Percentiles rank a stretch among this genome's conserved stretches.
Evolutionary conservation across 345 rosid genomes (phyloP).

Genomic region (Mangifera indica): DNA sequence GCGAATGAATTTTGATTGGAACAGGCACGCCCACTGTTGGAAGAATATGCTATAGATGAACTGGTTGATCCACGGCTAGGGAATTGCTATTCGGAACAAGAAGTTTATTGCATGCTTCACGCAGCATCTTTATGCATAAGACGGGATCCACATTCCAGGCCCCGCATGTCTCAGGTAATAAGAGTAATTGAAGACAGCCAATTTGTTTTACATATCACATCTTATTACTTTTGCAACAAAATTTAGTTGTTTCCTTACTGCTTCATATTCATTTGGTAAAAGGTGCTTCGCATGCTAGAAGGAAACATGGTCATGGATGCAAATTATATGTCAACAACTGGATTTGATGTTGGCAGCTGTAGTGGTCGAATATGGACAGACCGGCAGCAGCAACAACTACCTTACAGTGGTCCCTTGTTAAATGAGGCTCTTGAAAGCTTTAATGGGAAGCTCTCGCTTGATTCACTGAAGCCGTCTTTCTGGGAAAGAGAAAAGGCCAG

Average conservation of each 20-base stretch:
- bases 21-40: slow-evolving; percentile 93
- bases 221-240: neutral
- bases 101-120: slow-evolving; percentile 92
- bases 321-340: slow-evolving; percentile 65
- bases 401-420: slow-evolving; percentile 44
- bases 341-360: slow-evolving; percentile 73
- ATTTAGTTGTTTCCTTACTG: neutral
- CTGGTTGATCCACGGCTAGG: slow-evolving; percentile 75
- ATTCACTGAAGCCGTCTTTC: slow-evolving; percentile 36
- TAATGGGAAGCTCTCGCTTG: slow-evolving; percentile 56
- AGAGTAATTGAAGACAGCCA: slow-evolving; percentile 11
- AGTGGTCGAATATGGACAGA: slow-evolving; percentile 80
- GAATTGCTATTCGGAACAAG: slow-evolving; percentile 60
- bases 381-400: slow-evolving; percentile 40
- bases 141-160: slow-evolving; percentile 86
- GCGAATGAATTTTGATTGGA: slow-evolving; percentile 13
- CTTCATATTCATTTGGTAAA: slow-evolving; percentile 18
- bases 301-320: slow-evolving; percentile 80
- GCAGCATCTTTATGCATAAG: slow-evolving; percentile 90
- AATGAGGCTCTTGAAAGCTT: slow-evolving; percentile 59
- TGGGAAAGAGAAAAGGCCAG: slow-evolving; percentile 50
- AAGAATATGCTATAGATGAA: slow-evolving; percentile 81
- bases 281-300: slow-evolving; percentile 94
- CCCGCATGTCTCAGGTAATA: slow-evolving; percentile 95
- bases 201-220: neutral